These are phyloP conservation scores for Ammopiptanthus mongolicus DNA, from an alignment of 306 rosid species.

Conservation along the genomic window DNA sequence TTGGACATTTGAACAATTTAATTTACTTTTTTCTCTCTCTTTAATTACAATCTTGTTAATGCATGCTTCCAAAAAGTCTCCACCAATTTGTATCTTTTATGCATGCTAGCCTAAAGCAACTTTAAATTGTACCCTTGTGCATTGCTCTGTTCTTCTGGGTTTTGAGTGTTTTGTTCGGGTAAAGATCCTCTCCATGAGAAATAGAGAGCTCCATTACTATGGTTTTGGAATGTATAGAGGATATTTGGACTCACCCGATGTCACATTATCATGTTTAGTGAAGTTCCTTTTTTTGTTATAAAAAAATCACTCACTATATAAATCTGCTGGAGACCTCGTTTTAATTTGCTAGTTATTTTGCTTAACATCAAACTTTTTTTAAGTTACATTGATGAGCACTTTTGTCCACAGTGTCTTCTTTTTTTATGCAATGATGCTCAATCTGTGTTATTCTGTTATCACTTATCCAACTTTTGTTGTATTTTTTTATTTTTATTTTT, in stretches of 20 bases:
- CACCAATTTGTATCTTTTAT: background rate
- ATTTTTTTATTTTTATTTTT: background rate
- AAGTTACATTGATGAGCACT: too few species aligned
- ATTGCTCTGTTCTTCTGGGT: background rate
- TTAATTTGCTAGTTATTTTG: background rate
- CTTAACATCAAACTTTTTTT: too few species aligned
- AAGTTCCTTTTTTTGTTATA: too few species aligned
- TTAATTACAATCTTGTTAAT: background rate
- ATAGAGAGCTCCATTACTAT: too few species aligned
- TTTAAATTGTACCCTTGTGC: background rate
- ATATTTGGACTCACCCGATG: too few species aligned
- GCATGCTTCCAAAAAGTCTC: too few species aligned
- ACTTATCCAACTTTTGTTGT: background rate
- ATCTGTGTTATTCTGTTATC: background rate
- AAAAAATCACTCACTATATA: background rate
- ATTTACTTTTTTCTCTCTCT: too few species aligned
- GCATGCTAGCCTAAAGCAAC: background rate
- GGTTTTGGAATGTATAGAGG: too few species aligned
- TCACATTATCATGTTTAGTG: too few species aligned
- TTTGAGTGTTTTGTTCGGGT: background rate
- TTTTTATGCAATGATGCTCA: background rate
- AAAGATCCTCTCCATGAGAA: too few species aligned
- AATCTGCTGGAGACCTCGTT: background rate
- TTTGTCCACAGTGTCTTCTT: background rate
- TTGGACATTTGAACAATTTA: too few species aligned